Evolutionary conservation across 2,329 filamentous ascomycete genomes (phyloP), one percentile per base, ranked within the genome.

Genomic region (Epicoccum sorghinum): DNA sequence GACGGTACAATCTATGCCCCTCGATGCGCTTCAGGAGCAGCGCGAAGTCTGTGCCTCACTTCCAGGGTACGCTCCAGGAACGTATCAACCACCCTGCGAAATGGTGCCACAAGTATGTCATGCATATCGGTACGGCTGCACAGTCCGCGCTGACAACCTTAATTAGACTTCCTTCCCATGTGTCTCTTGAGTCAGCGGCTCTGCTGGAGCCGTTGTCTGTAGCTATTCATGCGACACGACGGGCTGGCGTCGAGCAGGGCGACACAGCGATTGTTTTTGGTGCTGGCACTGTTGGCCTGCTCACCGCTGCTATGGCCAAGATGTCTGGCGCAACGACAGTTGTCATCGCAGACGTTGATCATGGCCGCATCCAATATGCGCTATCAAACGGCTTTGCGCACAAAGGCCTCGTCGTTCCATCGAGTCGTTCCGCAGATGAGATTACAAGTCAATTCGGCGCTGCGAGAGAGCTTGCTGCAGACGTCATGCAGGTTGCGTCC

Each of bases 251-350:
- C 59, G 81, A 82, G 60, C 90, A 90, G 1, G 91, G 91, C 7
- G 85, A 92, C 69, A 86, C 83, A 6, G 89, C 92, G 13, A 87
- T 96, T 3, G 87, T 96, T 22, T 93, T 96, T 79, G 91, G 91
- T 40, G 91, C 91, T 3, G 92, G 91, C 0, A 91, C 91, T 3
- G 73, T 77, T 47, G 75, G 75, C 9, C 59, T 77, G 23, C 61
- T 77, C 48, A 70, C 69, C 35, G 73, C 74, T 39, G 73, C 73
- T 12, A 76, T 76, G 73, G 73, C 75, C 13, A 75, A 72, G 57
- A 58, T 75, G 44, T 75, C 70, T 50, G 75, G 75, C 29, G 74
- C 74, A n/a, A 74, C 72, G 9, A 75, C 70, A 2, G 74, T 77
- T 3, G 65, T 75, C 10, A 76, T 77, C 50, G 75, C 73, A 30